Evolutionary conservation across 192 early-diverging fungal genomes (phyloP).

Genomic region (Entomortierella parvispora): DNA sequence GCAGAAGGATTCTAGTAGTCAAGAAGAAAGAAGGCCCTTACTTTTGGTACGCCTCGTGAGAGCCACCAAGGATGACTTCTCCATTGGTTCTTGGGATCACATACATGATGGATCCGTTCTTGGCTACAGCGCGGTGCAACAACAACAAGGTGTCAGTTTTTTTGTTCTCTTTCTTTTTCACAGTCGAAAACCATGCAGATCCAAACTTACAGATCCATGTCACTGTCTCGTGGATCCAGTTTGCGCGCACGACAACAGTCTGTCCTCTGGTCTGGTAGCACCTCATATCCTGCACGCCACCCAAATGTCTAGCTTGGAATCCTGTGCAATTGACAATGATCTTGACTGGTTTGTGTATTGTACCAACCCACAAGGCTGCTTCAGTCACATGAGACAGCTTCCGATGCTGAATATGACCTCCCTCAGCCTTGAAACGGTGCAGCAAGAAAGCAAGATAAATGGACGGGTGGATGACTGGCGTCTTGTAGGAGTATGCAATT

Average conservation of each 20-base stretch:
- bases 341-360: constrained; percentile 53
- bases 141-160: not conserved
- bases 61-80: constrained; percentile 81
- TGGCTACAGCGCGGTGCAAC: constrained; percentile 11
- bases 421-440: constrained; percentile 59
- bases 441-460: constrained; percentile 74
- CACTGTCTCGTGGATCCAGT: constrained; percentile 72
- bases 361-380: constrained; percentile 45
- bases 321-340: constrained; percentile 89
- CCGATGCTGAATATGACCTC: constrained; percentile 58
- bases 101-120: constrained; percentile 66
- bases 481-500: constrained; percentile 47
- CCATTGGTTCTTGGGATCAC: constrained; percentile 87
- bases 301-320: constrained; percentile 66
- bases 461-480: constrained; percentile 22
- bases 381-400: constrained; percentile 57
- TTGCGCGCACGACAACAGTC: constrained; percentile 77
- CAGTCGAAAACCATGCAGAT: not conserved
- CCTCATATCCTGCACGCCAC: constrained; percentile 74
- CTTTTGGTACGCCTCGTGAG: constrained; percentile 60
- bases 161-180: not conserved
- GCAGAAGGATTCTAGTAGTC: not conserved
- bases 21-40: constrained; percentile 40
- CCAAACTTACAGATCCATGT: constrained; percentile 41
- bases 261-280: constrained; percentile 82